Base-by-base conservation (phyloP, 2,329 filamentous ascomycete species). In the Colletotrichum caudatum region DNA sequence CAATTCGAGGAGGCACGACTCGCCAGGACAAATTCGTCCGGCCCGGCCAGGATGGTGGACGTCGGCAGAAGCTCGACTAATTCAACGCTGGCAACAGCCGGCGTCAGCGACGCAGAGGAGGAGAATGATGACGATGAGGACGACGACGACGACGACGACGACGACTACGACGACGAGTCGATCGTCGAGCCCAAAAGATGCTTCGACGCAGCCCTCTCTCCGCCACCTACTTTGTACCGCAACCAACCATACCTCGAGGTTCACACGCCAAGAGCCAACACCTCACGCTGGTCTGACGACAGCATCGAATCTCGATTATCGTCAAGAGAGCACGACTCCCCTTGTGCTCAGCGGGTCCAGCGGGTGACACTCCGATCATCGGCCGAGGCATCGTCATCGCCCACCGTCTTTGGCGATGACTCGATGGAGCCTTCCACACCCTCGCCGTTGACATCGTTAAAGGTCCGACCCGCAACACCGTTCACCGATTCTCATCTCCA, bases 281-380 rank as follows among this genome's bases (percentile, higher is more conserved):
- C 61, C n/a, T 72, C 70, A 14, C 70, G 70, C 41, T 72, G 70
- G 70, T 72, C 70, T 20, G 70, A 71, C 51, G 67, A 71, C 57
- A 72, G 70, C 59, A 18, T 64, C 37, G 69, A 72, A 20, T 69
- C 65, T 1, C 59, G 71, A 9, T 72, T 72, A 37, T 71, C 67
- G 11, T 71, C 67, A n/a, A 66, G 56, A 18, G 67, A 72, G 39
- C 53, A 48, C n/a, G 59, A 69, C 23, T 72, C 69, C 18, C 69
- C 69, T 11, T 72, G 69, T 18, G 59, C 41, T 6, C 65, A 48
- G 51, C 65, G 60, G 14, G 39, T 26, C n/a, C 65, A 48, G 44
- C 65, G 60, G 14, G 59, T n/a, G n/a, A 56, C 69, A 8, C 26
- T 72, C 20, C 66, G 69, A 23, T 72, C 69, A 29, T 72, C 69